Percentiles rank a stretch among this genome's conserved stretches.
These are phyloP conservation scores for Pseudoneurospora amorphoporcata DNA, from an alignment of 495 filamentous ascomycete genomes.

Conservation along the genomic window DNA sequence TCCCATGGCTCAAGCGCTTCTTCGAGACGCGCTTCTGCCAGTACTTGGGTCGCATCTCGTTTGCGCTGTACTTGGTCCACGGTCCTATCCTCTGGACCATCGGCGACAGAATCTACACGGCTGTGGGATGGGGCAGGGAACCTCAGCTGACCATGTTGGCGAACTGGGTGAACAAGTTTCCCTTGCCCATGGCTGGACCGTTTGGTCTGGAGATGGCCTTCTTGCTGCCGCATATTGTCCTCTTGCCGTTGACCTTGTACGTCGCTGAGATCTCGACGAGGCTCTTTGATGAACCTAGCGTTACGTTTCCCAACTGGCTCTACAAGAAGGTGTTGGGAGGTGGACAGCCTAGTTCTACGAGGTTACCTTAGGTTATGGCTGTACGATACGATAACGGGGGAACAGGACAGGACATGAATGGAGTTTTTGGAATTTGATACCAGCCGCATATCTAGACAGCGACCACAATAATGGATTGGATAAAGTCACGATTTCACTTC, in stretches of 20 bases:
- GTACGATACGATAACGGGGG: background rate
- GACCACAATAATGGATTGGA: background rate
- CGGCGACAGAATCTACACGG: slow-evolving; percentile 39
- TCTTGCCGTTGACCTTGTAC: slow-evolving; percentile 48
- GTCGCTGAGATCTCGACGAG: slow-evolving; percentile 45
- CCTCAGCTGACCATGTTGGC: slow-evolving; percentile 17
- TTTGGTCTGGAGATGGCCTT: slow-evolving; percentile 46
- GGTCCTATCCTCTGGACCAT: slow-evolving; percentile 43
- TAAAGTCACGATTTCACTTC: background rate
- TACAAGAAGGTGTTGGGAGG: slow-evolving; percentile 25
- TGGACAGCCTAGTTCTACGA: background rate
- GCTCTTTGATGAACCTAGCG: slow-evolving; percentile 45
- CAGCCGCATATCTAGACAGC: background rate
- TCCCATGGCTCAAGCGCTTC: slow-evolving; percentile 36
- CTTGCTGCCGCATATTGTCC: slow-evolving; percentile 40
- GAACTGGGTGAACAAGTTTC: slow-evolving; percentile 36
- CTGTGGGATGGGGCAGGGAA: slow-evolving; percentile 37
- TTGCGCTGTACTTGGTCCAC: slow-evolving; percentile 55
- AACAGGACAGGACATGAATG: background rate
- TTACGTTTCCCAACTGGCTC: slow-evolving; percentile 43
- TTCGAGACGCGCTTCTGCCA: slow-evolving; percentile 51
- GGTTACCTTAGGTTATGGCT: background rate
- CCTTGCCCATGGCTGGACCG: slow-evolving; percentile 38
- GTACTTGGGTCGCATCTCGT: slow-evolving; percentile 55
- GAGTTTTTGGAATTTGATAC: background rate